Conservation (phyloP, 306 rosid genomes). For the Cyclanthera cordifolia region DNA sequence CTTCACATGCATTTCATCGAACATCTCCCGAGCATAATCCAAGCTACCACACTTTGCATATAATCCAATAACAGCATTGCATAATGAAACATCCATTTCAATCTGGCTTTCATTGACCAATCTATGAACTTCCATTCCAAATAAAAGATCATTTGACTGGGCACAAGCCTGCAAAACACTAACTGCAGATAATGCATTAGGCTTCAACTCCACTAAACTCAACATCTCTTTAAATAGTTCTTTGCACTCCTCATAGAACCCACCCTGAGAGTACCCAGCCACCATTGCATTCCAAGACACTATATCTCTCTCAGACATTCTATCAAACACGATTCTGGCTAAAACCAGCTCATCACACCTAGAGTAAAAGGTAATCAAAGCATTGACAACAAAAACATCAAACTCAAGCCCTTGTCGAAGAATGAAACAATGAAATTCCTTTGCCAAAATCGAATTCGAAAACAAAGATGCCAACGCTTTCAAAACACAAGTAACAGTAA, state of each 20-base stretch:
- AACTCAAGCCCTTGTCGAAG: conserved; percentile 35
- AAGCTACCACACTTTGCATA: conserved; percentile 77
- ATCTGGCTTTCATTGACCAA: conserved; percentile 33
- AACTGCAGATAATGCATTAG: conserved; percentile 42
- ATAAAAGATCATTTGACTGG: conserved; percentile 54
- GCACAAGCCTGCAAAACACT: conserved; percentile 85
- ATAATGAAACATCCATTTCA: conserved; percentile 39
- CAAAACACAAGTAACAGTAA: conserved; percentile 43
- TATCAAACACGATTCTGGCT: conserved; percentile 52
- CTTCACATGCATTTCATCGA: conserved; percentile 52
- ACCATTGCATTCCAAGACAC: conserved; percentile 91
- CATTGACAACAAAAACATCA: conserved; percentile 50
- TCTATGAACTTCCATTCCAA: conserved; percentile 56
- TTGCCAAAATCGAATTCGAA: conserved; percentile 16
- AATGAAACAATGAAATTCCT: conserved; percentile 47
- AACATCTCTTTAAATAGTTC: conserved; percentile 44
- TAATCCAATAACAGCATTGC: conserved; percentile 59
- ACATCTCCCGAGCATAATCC: conserved; percentile 56
- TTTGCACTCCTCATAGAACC: conserved; percentile 55
- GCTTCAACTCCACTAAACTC: conserved; percentile 23
- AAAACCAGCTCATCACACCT: conserved; percentile 40
- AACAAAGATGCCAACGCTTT: conserved; percentile 42
- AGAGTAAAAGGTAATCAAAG: conserved; percentile 51
- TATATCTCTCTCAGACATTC: conserved; percentile 38
- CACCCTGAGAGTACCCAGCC: conserved; percentile 67